Evolutionary conservation across 2,329 filamentous ascomycete species (phyloP).

Genomic region (Ophiostoma piceae): DNA sequence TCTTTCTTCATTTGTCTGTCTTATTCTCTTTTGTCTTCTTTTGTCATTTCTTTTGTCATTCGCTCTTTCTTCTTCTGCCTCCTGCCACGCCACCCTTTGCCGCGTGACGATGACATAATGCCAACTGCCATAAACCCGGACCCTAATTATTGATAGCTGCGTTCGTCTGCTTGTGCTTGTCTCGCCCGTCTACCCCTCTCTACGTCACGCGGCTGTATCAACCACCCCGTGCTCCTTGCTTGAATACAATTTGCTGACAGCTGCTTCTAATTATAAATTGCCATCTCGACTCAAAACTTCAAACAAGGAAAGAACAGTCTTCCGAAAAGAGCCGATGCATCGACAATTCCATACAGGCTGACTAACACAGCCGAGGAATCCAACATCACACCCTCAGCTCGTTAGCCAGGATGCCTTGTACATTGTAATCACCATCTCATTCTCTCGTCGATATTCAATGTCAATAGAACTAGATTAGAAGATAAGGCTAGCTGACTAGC

Average conservation of each 20-base stretch:
- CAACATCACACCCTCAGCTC: constrained; percentile 1
- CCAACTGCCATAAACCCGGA: not conserved
- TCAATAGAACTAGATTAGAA: not conserved
- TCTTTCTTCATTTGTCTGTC: not conserved
- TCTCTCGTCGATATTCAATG: not conserved
- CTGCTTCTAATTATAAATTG: not conserved
- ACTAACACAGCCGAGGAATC: not conserved
- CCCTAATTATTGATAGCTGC: not conserved
- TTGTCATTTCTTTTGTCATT: no score
- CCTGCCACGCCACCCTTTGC: not conserved
- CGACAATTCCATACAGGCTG: not conserved
- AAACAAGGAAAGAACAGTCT: not conserved
- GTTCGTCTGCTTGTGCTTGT: not conserved
- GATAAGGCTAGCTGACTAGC: not conserved
- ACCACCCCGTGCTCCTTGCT: not conserved
- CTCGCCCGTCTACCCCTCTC: not conserved
- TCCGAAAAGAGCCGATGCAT: not conserved
- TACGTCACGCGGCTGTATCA: not conserved
- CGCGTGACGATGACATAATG: constrained; percentile 1
- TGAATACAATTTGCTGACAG: not conserved
- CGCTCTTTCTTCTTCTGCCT: not conserved
- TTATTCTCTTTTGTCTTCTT: no score
- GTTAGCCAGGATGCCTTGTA: not conserved
- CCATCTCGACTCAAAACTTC: not conserved
- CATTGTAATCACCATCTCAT: not conserved